These are phyloP conservation scores for Podaxis pistillaris DNA, from an alignment of 768 basidiomycete genomes.

Conservation along the genomic window DNA sequence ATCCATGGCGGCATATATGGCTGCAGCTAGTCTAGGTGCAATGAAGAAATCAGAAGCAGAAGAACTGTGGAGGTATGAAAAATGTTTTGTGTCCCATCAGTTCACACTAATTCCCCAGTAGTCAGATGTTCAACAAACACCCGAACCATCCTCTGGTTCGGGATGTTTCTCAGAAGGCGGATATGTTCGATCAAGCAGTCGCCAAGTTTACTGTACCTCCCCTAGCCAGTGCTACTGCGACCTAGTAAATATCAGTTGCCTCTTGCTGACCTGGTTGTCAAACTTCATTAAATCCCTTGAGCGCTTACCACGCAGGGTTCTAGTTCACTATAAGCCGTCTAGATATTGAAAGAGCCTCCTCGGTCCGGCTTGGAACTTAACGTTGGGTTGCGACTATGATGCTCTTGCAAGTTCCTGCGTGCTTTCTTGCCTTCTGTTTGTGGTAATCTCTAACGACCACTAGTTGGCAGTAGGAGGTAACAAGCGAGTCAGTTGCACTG, in stretches of 20 bases:
- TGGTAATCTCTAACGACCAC: no score
- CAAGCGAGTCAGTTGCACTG: no score
- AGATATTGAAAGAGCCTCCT: not conserved
- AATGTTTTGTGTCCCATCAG: conserved; percentile 24
- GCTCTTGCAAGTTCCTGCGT: not conserved
- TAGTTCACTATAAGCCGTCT: not conserved
- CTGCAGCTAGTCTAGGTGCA: conserved; percentile 59
- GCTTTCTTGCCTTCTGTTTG: not conserved
- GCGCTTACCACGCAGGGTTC: not conserved
- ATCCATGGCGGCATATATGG: conserved; percentile 64
- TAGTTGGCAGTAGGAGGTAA: no score
- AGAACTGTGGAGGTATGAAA: conserved; percentile 59
- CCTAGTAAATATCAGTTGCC: not conserved
- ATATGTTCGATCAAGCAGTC: conserved; percentile 60
- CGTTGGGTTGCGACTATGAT: not conserved
- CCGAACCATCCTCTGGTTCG: conserved; percentile 68
- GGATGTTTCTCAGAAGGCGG: conserved; percentile 60
- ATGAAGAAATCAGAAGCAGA: conserved; percentile 63
- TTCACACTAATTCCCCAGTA: conserved; percentile 21
- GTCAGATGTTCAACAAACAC: conserved; percentile 45
- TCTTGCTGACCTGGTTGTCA: not conserved
- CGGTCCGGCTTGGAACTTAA: not conserved
- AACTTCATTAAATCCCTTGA: not conserved
- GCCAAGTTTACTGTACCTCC: conserved; percentile 63
- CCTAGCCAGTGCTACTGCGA: conserved; percentile 3